Percentiles rank a stretch among this genome's conserved stretches.
Evolutionary conservation across 2,329 filamentous ascomycete species (phyloP).

Genomic region (Aspergillus latus): DNA sequence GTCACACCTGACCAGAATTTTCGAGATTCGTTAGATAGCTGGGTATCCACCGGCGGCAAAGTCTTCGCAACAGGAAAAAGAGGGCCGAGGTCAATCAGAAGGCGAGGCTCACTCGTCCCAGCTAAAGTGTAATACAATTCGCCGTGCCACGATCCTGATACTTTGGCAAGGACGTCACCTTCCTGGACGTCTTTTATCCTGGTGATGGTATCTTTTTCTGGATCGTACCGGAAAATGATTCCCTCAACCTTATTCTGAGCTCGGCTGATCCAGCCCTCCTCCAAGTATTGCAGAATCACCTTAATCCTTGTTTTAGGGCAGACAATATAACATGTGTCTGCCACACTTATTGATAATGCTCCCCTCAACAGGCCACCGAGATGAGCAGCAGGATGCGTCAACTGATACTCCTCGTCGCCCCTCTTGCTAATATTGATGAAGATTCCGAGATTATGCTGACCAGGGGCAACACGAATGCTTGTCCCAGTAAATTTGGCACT

Average conservation of each 20-base stretch:
- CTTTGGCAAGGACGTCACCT: conserved; percentile 74
- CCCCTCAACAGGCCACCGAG: conserved; percentile 85
- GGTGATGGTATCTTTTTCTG: conserved; percentile 75
- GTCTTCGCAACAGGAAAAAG: conserved; percentile 76
- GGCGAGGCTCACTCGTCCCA: conserved; percentile 54
- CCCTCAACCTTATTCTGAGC: conserved; percentile 90
- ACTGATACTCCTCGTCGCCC: conserved; percentile 86
- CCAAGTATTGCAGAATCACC: conserved; percentile 86
- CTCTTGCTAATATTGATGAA: conserved; percentile 82
- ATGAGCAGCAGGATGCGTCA: conserved; percentile 92
- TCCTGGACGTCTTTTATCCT: conserved; percentile 84
- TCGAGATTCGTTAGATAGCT: conserved; percentile 86
- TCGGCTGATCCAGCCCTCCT: conserved; percentile 92
- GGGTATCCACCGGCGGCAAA: conserved; percentile 72
- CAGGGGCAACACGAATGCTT: conserved; percentile 84
- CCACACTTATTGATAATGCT: conserved; percentile 83
- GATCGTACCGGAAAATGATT: conserved; percentile 86
- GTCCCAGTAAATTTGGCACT: conserved; percentile 98
- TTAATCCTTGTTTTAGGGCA: conserved; percentile 88
- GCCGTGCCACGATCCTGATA: conserved; percentile 84
- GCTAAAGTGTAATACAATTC: conserved; percentile 61
- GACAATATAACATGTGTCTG: conserved; percentile 82
- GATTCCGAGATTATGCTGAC: conserved; percentile 92
- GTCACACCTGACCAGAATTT: conserved; percentile 87
- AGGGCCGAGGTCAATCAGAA: conserved; percentile 85